Conservation (phyloP, 2,329 filamentous ascomycete genomes). For the Trichoderma oligosporum region DNA sequence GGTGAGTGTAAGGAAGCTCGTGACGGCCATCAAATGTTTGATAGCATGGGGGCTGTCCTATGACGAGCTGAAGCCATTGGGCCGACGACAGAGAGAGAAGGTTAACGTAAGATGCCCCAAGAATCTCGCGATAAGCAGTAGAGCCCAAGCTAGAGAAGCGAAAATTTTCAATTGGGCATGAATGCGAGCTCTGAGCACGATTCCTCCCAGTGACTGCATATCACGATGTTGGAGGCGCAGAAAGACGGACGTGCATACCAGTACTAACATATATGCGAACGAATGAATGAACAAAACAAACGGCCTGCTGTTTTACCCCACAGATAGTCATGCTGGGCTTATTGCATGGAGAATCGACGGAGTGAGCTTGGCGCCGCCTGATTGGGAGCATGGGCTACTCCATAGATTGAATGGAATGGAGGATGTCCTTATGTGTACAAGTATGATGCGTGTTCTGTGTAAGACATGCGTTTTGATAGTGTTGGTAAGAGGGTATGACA, state of each 20-base stretch:
- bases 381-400: neutral
- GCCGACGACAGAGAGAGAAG: neutral
- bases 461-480: neutral
- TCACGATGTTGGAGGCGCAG: neutral
- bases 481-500: neutral
- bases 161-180: neutral
- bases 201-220: neutral
- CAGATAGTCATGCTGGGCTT: neutral
- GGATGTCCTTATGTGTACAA: neutral
- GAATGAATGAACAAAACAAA: neutral
- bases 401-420: neutral
- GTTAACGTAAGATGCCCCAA: neutral
- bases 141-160: neutral
- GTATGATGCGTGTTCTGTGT: neutral
- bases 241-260: neutral
- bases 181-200: neutral
- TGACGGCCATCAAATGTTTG: slow-evolving; percentile 4
- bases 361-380: neutral
- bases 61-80: neutral
- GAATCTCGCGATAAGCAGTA: neutral
- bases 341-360: neutral
- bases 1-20: neutral
- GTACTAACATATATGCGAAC: neutral
- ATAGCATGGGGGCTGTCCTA: neutral
- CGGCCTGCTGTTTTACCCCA: neutral